A percentile compares a stretch with the other conserved stretches of the same genome.
Evolutionary conservation across 2,329 filamentous ascomycete genomes (phyloP).

Genomic region (Pyrenophora seminiperda): DNA sequence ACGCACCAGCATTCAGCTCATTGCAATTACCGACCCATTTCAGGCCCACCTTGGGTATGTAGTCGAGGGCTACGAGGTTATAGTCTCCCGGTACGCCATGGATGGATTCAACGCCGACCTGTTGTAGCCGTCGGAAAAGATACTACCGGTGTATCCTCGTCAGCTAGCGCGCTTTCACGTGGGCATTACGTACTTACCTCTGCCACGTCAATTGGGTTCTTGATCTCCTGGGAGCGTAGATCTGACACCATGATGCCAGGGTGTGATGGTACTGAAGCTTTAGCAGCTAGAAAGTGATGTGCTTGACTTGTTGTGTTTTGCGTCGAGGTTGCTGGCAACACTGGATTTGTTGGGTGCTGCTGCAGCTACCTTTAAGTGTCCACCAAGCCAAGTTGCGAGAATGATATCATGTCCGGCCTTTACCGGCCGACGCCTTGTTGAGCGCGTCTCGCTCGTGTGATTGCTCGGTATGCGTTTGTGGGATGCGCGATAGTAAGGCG

Average conservation of each 20-base stretch:
- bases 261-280: constrained; percentile 2
- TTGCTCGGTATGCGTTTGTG: constrained; percentile 11
- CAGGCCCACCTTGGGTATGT: constrained; percentile 59
- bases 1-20: constrained; percentile 62
- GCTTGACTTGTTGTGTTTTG: not conserved
- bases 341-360: constrained; percentile 20
- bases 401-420: constrained; percentile 19
- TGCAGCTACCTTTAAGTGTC: constrained; percentile 17
- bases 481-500: constrained; percentile 18
- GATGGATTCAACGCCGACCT: constrained; percentile 52
- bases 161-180: constrained; percentile 11
- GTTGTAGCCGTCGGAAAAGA: constrained; percentile 49
- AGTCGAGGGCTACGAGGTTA: constrained; percentile 60
- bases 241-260: constrained; percentile 43
- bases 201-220: constrained; percentile 61
- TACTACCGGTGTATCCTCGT: constrained; percentile 36
- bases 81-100: constrained; percentile 56
- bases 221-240: constrained; percentile 50
- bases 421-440: constrained; percentile 19
- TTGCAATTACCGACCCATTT: constrained; percentile 67
- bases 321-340: constrained; percentile 7
- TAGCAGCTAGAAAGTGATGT: not conserved
- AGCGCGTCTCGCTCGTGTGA: constrained; percentile 9
- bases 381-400: not conserved
- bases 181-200: constrained; percentile 47